phyloP scores from a whole-genome alignment of 225 moss, liverwort and hornwort genomes.

The Physcomitrellopsis africana region DNA sequence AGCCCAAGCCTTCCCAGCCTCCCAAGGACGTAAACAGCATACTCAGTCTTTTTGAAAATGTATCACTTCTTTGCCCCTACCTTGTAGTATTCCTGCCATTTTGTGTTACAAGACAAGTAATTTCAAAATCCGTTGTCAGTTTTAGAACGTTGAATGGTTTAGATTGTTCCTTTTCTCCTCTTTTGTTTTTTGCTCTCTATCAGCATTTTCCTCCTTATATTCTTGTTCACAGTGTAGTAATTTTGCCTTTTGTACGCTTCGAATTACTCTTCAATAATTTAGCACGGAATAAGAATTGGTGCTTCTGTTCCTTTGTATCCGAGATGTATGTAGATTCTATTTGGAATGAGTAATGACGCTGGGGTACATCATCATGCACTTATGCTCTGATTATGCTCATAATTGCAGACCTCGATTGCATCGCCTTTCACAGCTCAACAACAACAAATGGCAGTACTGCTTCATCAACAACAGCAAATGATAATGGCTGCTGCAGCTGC shows the following conservation, averaged over 20 bases:
- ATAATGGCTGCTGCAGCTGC: slow-evolving; percentile 71
- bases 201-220: not conserved
- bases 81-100: not conserved
- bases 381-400: slow-evolving; percentile 12
- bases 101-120: not conserved
- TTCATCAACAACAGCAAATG: slow-evolving; percentile 76
- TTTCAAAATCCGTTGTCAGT: not conserved
- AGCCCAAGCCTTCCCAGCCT: slow-evolving; percentile 47
- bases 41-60: slow-evolving; percentile 95
- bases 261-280: not conserved
- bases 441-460: slow-evolving; percentile 76
- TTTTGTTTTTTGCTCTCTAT: not conserved
- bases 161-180: not conserved
- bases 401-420: slow-evolving; percentile 61
- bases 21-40: slow-evolving; percentile 80
- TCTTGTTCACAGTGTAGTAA: not conserved
- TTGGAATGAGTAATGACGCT: slow-evolving; percentile 1
- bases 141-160: not conserved
- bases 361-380: slow-evolving; percentile 4
- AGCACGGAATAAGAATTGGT: slow-evolving; percentile 8
- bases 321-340: not conserved
- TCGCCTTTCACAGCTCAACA: slow-evolving; percentile 67
- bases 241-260: not conserved
- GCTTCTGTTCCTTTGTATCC: slow-evolving; percentile 6
- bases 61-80: slow-evolving; percentile 19